These are phyloP conservation scores for Flaveria trinervia DNA, from an alignment of 129 eudicot species.

Conservation along the genomic window DNA sequence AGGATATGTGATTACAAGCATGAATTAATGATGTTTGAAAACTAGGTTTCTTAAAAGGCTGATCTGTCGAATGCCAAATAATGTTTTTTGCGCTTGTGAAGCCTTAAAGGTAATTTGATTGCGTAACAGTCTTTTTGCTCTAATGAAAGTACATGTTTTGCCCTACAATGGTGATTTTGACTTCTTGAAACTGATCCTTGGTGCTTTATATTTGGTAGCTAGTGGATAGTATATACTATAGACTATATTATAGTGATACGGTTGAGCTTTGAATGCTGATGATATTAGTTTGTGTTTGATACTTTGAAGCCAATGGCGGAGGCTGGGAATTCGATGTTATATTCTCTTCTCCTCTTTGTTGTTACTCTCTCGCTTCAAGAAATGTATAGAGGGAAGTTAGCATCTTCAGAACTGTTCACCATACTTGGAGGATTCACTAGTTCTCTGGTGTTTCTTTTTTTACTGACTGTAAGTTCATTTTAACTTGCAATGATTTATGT, in stretches of 20 bases:
- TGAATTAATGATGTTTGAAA: not conserved
- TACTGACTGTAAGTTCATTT: conserved; percentile 61
- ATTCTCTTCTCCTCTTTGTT: conserved; percentile 69
- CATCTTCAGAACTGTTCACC: conserved; percentile 82
- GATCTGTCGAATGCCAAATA: not conserved
- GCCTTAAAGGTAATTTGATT: not conserved
- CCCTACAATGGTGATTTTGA: conserved; percentile 16
- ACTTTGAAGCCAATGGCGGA: conserved; percentile 60
- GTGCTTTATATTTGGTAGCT: conserved; percentile 4
- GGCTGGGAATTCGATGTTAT: conserved; percentile 78
- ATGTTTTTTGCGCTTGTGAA: conserved; percentile 4
- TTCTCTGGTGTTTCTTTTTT: conserved; percentile 68
- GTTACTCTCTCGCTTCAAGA: conserved; percentile 81
- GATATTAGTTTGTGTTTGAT: conserved; percentile 15
- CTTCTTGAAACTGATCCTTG: not conserved
- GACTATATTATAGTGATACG: not conserved
- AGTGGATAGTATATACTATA: not conserved
- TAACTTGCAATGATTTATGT: not conserved
- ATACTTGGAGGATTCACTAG: conserved; percentile 97
- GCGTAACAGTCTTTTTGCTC: not conserved
- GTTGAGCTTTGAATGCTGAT: not conserved
- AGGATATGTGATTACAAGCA: not conserved
- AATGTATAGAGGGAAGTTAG: conserved; percentile 82
- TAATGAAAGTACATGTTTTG: conserved; percentile 1
- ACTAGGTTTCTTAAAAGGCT: not conserved